These are phyloP conservation scores for Cercophora newfieldiana DNA, from an alignment of 495 filamentous ascomycete genomes.

Conservation along the genomic window DNA sequence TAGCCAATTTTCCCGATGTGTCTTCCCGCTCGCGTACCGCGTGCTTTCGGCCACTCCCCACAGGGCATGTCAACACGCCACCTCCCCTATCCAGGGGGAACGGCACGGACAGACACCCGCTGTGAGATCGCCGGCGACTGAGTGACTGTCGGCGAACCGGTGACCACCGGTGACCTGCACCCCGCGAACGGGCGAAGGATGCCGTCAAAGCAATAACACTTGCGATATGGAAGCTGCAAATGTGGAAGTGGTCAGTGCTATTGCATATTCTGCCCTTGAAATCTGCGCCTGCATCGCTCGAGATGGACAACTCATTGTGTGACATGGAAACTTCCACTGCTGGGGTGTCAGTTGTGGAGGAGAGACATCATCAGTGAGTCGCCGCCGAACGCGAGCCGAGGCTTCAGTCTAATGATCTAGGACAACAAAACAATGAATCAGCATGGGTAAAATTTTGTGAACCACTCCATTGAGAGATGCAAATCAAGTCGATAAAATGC, in stretches of 20 bases:
- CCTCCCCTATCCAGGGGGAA: neutral
- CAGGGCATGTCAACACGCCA: neutral
- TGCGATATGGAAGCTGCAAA: neutral
- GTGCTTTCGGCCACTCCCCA: neutral
- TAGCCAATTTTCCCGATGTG: neutral
- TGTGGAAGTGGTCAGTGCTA: neutral
- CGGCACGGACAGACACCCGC: neutral
- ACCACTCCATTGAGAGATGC: no score
- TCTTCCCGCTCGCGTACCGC: neutral
- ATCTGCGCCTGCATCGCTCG: neutral
- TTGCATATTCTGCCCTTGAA: neutral
- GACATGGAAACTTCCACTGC: no score
- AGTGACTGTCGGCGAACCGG: no score
- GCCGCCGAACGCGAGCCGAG: no score
- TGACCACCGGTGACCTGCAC: neutral
- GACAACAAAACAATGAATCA: no score
- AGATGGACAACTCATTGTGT: neutral
- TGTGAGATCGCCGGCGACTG: no score
- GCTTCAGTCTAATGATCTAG: no score
- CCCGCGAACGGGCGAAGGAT: neutral
- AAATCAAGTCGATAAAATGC: no score
- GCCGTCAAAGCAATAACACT: neutral
- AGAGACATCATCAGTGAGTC: no score
- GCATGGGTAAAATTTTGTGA: no score
- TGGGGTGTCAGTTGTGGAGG: no score